Evolutionary conservation across 1,284 basidiomycete genomes (phyloP), one percentile per base, ranked within the genome.

Genomic region (Papiliotrema laurentii): DNA sequence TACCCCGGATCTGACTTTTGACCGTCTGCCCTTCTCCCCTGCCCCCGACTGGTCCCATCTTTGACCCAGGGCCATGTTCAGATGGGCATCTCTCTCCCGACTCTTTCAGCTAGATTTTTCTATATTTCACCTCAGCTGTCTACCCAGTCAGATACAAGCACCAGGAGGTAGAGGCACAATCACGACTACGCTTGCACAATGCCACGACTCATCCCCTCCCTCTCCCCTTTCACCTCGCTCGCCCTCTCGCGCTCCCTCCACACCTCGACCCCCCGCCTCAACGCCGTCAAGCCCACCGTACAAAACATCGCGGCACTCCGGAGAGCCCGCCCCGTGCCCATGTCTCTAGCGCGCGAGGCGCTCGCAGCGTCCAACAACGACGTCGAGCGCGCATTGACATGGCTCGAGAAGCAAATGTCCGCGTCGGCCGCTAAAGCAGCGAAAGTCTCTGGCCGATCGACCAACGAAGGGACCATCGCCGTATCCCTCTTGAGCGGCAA

Each of bases 291-390:
- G 50, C 71, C 72, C 43, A 73, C 84, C 27, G 77, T 87, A 49
- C 83, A 86, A 55, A 83, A 92, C 55, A 86, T 97, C 54, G 86
- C 87, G 2, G 83, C 90, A 71, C 81, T 97, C 30, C 84, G 93
- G 50, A 88, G 86, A 74, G 78, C 79, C 52, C 82, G 85, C 59
- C 78, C 74, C 38, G 89, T 87, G 45, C 87, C 87, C 13, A 83
- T 96, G 63, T 79, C 83, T 40, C 90, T 92, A 75, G 93, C 92
- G 41, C 83, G 86, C 43, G 88, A 94, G 71, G 92, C 93, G 2
- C 84, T 97, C 49, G 71, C 77, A 43, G 82, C 83, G 24, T 80
- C 83, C 30, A 81, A 84, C 64, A 86, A 89, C 76, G 82, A 91
- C 72, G 69, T 96, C 50, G 68, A 80, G 5, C 79, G 74, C 7